phyloP scores from a whole-genome alignment of 148 eudicot genomes.

The Rhododendron vialii region DNA sequence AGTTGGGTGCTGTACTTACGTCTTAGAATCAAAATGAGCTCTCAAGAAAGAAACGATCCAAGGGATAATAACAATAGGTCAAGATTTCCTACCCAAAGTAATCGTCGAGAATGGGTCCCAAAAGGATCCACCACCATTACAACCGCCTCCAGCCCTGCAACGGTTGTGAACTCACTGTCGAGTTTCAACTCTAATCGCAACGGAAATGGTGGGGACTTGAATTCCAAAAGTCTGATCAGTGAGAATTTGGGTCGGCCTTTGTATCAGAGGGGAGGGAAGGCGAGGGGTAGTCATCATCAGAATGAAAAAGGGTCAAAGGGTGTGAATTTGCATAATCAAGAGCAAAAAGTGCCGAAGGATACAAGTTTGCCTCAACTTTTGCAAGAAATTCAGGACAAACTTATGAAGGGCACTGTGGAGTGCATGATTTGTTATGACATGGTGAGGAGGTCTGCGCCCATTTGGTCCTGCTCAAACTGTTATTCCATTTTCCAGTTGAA shows the following conservation, averaged over 20 bases:
- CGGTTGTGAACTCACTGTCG: slow-evolving; percentile 24
- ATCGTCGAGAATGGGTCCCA: slow-evolving; percentile 67
- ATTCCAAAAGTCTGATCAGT: slow-evolving; percentile 15
- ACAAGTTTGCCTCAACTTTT: slow-evolving; percentile 65
- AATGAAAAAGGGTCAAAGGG: slow-evolving; percentile 20
- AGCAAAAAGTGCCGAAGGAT: slow-evolving; percentile 25
- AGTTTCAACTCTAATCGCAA: slow-evolving; percentile 14
- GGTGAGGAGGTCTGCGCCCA: slow-evolving; percentile 82
- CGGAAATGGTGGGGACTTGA: slow-evolving; percentile 24
- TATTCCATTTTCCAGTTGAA: slow-evolving; percentile 80
- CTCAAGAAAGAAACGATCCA: slow-evolving; percentile 42
- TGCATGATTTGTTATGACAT: slow-evolving; percentile 98
- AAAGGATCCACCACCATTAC: slow-evolving; percentile 31
- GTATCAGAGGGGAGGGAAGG: slow-evolving; percentile 36
- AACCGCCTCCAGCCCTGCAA: slow-evolving; percentile 6
- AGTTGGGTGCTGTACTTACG: neutral
- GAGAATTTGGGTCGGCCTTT: slow-evolving; percentile 41
- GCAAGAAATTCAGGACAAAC: slow-evolving; percentile 93
- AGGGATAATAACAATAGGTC: slow-evolving; percentile 50
- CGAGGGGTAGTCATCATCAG: slow-evolving; percentile 18
- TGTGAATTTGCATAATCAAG: slow-evolving; percentile 7
- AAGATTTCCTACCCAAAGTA: slow-evolving; percentile 32
- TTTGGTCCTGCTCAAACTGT: slow-evolving; percentile 92
- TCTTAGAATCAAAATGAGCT: slow-evolving; percentile 47
- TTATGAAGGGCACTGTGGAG: slow-evolving; percentile 69